Percentiles rank a stretch among this genome's conserved stretches.
Conservation (phyloP, 164 flowering plant genomes). For the Sedum album region DNA sequence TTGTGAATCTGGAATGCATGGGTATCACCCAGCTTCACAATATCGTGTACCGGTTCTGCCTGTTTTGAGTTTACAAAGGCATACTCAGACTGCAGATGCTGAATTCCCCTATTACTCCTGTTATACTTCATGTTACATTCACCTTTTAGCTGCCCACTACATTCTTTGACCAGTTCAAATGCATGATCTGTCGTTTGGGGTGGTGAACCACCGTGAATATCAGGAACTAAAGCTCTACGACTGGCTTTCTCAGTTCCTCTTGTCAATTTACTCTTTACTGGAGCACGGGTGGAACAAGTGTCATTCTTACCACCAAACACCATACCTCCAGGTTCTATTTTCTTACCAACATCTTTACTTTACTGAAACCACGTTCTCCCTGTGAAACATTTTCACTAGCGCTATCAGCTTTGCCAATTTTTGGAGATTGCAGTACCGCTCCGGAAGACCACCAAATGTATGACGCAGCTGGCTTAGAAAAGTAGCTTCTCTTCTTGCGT, state of each 20-base stretch:
- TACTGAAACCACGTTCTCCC: slow-evolving; percentile 17
- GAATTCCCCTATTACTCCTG: not conserved
- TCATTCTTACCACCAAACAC: slow-evolving; percentile 16
- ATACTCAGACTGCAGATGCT: not conserved
- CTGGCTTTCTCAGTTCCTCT: slow-evolving; percentile 17
- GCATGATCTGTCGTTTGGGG: slow-evolving; percentile 19
- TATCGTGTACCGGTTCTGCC: not conserved
- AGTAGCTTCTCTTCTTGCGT: slow-evolving; percentile 48
- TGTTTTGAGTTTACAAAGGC: not conserved
- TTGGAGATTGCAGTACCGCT: slow-evolving; percentile 26
- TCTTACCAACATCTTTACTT: slow-evolving; percentile 21
- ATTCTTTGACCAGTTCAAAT: slow-evolving; percentile 10
- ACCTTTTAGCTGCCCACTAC: slow-evolving; percentile 2
- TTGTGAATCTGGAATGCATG: not conserved
- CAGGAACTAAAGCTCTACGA: slow-evolving; percentile 17
- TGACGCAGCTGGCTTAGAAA: slow-evolving; percentile 42
- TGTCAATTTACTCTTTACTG: slow-evolving; percentile 40
- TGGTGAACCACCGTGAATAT: not conserved
- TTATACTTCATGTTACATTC: not conserved
- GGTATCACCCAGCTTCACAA: not conserved
- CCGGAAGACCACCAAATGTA: slow-evolving; percentile 50
- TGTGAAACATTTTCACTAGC: slow-evolving; percentile 11
- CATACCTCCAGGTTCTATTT: slow-evolving; percentile 13
- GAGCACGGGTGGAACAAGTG: slow-evolving; percentile 24
- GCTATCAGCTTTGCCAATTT: slow-evolving; percentile 16